Conservation (phyloP, 2,329 filamentous ascomycete species). For the Blastomyces silverae region DNA sequence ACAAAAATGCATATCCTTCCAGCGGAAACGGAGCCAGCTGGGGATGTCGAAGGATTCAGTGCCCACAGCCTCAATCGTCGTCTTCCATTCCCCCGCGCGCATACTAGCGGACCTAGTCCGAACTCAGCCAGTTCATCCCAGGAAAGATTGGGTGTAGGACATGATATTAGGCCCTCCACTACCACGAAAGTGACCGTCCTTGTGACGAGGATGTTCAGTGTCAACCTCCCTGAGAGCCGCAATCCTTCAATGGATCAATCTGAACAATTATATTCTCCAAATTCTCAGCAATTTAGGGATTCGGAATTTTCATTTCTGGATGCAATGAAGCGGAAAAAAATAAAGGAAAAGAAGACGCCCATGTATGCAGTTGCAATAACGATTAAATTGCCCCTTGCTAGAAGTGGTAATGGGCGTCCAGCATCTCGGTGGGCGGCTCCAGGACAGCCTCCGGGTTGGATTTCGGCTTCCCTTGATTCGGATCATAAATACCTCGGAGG, state of each 20-base stretch:
- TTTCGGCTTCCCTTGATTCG: slow-evolving; percentile 40
- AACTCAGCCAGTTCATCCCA: slow-evolving; percentile 21
- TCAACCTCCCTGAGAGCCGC: slow-evolving; percentile 46
- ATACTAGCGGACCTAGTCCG: slow-evolving; percentile 33
- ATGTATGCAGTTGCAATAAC: slow-evolving; percentile 56
- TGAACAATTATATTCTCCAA: slow-evolving; percentile 30
- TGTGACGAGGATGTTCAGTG: slow-evolving; percentile 54
- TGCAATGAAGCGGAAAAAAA: slow-evolving; percentile 39
- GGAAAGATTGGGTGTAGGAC: slow-evolving; percentile 26
- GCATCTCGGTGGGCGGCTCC: slow-evolving; percentile 33
- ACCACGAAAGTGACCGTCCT: slow-evolving; percentile 48
- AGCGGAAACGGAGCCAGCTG: slow-evolving; percentile 33
- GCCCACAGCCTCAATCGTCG: slow-evolving; percentile 23
- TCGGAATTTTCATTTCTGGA: slow-evolving; percentile 37
- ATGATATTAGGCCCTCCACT: slow-evolving; percentile 17
- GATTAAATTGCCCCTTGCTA: slow-evolving; percentile 46
- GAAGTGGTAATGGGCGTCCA: slow-evolving; percentile 32
- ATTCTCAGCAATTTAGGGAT: slow-evolving; percentile 32
- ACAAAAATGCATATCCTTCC: slow-evolving; percentile 56
- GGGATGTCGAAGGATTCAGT: slow-evolving; percentile 22
- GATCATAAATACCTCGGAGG: slow-evolving; percentile 35
- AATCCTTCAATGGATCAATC: slow-evolving; percentile 32
- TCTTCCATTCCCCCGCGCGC: slow-evolving; percentile 34
- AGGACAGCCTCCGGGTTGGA: slow-evolving; percentile 28
- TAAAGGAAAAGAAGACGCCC: slow-evolving; percentile 49